A percentile compares a stretch with the other conserved stretches of the same genome.
Conservation (phyloP, 2,329 filamentous ascomycete genomes). For the Neopestalotiopsis sp. region DNA sequence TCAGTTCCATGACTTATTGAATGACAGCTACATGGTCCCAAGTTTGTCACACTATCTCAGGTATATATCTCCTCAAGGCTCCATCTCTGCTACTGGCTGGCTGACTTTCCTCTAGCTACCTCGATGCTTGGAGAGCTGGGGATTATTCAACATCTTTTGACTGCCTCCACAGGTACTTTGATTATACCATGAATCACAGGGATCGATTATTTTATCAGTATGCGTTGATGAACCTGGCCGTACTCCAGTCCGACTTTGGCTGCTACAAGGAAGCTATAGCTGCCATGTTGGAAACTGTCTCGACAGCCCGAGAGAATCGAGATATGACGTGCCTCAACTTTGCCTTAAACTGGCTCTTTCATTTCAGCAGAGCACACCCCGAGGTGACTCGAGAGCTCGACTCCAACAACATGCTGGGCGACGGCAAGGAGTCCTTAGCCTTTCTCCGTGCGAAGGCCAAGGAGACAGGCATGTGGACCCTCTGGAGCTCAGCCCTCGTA, state of each 20-base stretch:
- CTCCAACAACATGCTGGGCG: conserved; percentile 75
- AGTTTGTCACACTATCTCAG: conserved; percentile 78
- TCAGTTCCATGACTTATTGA: conserved; percentile 73
- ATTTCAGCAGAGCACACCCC: conserved; percentile 88
- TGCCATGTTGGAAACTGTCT: conserved; percentile 92
- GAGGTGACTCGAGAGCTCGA: conserved; percentile 73
- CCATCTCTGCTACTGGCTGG: neutral
- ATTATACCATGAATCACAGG: conserved; percentile 88
- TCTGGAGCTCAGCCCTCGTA: conserved; percentile 83
- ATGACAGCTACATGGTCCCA: conserved; percentile 70
- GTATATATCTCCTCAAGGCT: conserved; percentile 43
- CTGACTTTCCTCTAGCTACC: conserved; percentile 62
- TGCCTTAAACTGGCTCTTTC: conserved; percentile 93
- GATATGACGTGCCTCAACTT: conserved; percentile 95
- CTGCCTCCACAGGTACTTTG: conserved; percentile 91
- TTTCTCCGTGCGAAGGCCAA: conserved; percentile 88
- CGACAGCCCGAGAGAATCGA: conserved; percentile 91
- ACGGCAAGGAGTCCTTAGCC: conserved; percentile 79
- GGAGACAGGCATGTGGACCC: conserved; percentile 83
- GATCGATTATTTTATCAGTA: conserved; percentile 93
- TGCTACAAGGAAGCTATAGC: conserved; percentile 89
- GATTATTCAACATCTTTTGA: conserved; percentile 92
- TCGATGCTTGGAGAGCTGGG: conserved; percentile 90
- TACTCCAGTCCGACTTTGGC: conserved; percentile 94
- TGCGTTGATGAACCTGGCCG: conserved; percentile 89